Base-by-base conservation (phyloP, 1,284 basidiomycete genomes). In the Salmacisia buchloeana region DNA sequence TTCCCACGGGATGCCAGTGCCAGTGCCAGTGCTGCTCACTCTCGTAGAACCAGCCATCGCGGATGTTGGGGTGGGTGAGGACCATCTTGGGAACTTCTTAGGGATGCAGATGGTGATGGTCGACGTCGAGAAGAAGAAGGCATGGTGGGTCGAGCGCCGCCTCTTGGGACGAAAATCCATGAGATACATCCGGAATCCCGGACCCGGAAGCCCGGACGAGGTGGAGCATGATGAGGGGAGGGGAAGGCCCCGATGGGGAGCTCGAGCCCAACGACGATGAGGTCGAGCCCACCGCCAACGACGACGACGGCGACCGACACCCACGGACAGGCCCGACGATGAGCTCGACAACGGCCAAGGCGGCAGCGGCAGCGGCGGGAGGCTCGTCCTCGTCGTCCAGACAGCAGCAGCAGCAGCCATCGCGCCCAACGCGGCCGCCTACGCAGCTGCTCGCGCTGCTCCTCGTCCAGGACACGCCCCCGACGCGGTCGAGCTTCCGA, bases 1-100 rank as follows among this genome's bases (percentile, higher is more conserved):
- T 15, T 41, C 15, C 18, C 15, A 15, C 18, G n/a, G 39, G n/a
- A 41, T n/a, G n/a, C n/a, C n/a, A n/a, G n/a, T n/a, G n/a, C n/a
- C n/a, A n/a, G n/a, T n/a, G n/a, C n/a, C n/a, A n/a, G n/a, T n/a
- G n/a, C n/a, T 12, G 62, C 66, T 56, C 57, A 69, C 67, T 89
- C 84, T 98, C 94, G 74, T 90, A 87, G 85, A 97, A 97, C 94
- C 94, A 97, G 81, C 94, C 93, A 84, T 96, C 93, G 90, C 72
- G 63, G 62, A 79, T 73, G 66, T 69, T 69, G 62, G 78, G 79
- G 73, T 80, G 80, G 61, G 80, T 73, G 64, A 79, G 70, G 67
- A 80, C 75, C 54, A 35, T 57, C 21, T 12, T 38, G n/a, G 29
- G 9, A 7, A n/a, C 54, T 52, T 1, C 46, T 25, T 21, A n/a